phyloP scores from a whole-genome alignment of 371 early-diverging fungal genomes.

The Apophysomyces ossiformis region DNA sequence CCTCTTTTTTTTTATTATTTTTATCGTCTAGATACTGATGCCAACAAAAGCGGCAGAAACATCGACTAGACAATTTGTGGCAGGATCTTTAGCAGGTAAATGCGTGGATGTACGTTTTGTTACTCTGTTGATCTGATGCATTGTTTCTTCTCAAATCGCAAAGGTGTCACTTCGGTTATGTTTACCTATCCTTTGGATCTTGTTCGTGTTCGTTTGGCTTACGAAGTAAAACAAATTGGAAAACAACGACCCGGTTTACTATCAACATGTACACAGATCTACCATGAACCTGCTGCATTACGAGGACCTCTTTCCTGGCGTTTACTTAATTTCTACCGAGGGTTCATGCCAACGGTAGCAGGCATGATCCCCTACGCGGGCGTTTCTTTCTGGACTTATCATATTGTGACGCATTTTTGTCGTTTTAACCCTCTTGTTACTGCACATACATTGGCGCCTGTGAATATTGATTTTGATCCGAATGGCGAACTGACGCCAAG shows the following conservation, averaged over 20 bases:
- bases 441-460: slow-evolving; percentile 32
- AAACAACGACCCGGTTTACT: slow-evolving; percentile 39
- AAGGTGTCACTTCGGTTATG: slow-evolving; percentile 89
- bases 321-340: slow-evolving; percentile 88
- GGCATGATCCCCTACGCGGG: slow-evolving; percentile 98
- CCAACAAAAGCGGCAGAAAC: slow-evolving; percentile 69
- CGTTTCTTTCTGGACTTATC: slow-evolving; percentile 84
- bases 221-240: slow-evolving; percentile 61
- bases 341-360: slow-evolving; percentile 86
- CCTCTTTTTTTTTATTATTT: slow-evolving; percentile 11
- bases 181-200: slow-evolving; percentile 95
- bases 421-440: slow-evolving; percentile 49
- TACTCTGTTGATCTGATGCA: too few species aligned
- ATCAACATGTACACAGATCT: slow-evolving; percentile 51
- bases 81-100: slow-evolving; percentile 83
- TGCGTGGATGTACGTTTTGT: background rate
- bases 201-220: slow-evolving; percentile 93
- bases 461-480: slow-evolving; percentile 28
- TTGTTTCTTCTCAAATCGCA: slow-evolving; percentile 4
- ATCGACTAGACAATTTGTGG: slow-evolving; percentile 63
- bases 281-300: slow-evolving; percentile 57
- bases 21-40: slow-evolving; percentile 61
- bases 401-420: slow-evolving; percentile 61
- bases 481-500: slow-evolving; percentile 30
- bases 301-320: slow-evolving; percentile 27